Evolutionary conservation across 306 rosid genomes (phyloP), one percentile per base, ranked within the genome.

Genomic region (Comarum palustre): DNA sequence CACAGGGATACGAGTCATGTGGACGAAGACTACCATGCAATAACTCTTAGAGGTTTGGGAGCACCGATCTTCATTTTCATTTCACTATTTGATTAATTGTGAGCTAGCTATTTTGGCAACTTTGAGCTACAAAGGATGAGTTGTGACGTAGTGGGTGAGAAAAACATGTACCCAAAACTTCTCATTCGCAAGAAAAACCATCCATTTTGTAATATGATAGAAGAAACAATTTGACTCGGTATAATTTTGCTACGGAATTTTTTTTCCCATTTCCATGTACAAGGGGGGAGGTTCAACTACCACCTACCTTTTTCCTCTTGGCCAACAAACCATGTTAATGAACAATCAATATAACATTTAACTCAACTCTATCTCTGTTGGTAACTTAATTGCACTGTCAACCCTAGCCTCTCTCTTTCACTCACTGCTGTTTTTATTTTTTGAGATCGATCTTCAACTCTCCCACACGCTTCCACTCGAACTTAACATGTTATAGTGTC

Each of bases 281-380:
- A 22, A 5, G 9, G 59, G 62, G 62, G 86, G 81, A 47, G 88
- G 97, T 93, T 90, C 92, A 93, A 93, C 98, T 17, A 93, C 96
- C 97, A 90, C 92, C 97, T 66, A 90, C 92, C 79, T 58, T 74
- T 79, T 77, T 78, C 57, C 46, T 88, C 86, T 84, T 84, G 81
- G 88, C 91, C 95, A 87, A 86, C 89, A 84, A 86, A 88, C 83
- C 85, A 72, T 77, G 85, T 87, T 86, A 74, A 85, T 86, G 81
- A 77, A 86, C 87, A 79, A 83, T 88, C 79, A 84, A 93, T 86
- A 93, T 87, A 78, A 78, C 87, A 55, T 82, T 61, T 64, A 63
- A 74, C 77, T 75, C 75, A 6, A 24, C 67, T 34, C 38, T 36
- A 7, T 57, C 75, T 82, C 84, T 76, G 69, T 72, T 71, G 72